These are phyloP conservation scores for Penicillium silybi DNA, from an alignment of 495 filamentous ascomycete species.

Conservation along the genomic window DNA sequence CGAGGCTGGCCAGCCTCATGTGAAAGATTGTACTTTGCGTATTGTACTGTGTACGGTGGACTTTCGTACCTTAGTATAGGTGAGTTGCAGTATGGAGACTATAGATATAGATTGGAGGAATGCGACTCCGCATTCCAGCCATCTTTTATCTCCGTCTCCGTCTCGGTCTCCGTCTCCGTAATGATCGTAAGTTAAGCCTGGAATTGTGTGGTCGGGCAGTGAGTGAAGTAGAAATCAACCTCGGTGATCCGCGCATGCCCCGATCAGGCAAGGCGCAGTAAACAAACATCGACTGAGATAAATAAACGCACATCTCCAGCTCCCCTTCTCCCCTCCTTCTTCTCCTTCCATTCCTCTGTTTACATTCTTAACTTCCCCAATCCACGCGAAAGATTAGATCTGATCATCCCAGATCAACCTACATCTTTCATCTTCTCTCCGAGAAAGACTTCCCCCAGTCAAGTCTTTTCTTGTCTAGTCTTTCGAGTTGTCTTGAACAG, in stretches of 20 bases:
- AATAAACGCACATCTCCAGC: constrained; percentile 13
- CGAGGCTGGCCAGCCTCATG: constrained; percentile 10
- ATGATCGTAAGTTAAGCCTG: too few relatives aligned
- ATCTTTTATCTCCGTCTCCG: neutral
- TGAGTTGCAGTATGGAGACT: neutral
- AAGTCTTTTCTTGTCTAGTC: constrained; percentile 89
- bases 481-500: constrained; percentile 71
- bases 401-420: constrained; percentile 5
- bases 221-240: constrained; percentile 3
- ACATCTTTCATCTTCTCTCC: constrained; percentile 14
- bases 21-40: constrained; percentile 2
- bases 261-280: constrained; percentile 18
- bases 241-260: constrained; percentile 10
- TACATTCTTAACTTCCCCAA: constrained; percentile 12
- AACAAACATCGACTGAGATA: constrained; percentile 19
- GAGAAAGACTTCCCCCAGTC: constrained; percentile 45
- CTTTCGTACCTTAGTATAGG: too few relatives aligned
- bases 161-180: too few relatives aligned
- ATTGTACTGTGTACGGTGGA: neutral
- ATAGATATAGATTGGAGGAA: neutral
- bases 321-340: neutral
- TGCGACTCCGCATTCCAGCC: constrained; percentile 5
- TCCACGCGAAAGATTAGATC: constrained; percentile 23
- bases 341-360: constrained; percentile 5
- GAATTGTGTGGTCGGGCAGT: neutral